Conservation (phyloP, 164 flowering plant species). For the Vitis labrusca region DNA sequence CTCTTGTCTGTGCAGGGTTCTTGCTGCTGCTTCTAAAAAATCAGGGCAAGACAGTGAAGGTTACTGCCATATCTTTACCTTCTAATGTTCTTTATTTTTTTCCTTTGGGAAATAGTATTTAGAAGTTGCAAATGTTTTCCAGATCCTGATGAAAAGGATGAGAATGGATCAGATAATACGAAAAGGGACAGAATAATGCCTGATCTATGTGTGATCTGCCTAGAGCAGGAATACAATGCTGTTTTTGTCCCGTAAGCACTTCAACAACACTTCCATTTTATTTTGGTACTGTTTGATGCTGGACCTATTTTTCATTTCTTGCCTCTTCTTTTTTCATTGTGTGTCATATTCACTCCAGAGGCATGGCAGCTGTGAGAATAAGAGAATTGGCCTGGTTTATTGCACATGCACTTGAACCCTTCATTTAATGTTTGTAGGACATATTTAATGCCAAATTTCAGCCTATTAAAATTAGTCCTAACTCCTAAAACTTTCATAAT, state of each 20-base stretch:
- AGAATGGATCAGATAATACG: constrained; percentile 49
- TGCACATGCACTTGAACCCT: no score
- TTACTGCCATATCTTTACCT: constrained; percentile 13
- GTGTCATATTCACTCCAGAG: neutral
- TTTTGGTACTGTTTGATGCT: neutral
- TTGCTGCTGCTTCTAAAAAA: constrained; percentile 87
- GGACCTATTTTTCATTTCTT: neutral
- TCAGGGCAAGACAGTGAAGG: constrained; percentile 69
- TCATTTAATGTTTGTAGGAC: no score
- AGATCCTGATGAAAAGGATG: constrained; percentile 47
- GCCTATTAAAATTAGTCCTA: no score
- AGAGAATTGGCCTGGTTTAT: no score
- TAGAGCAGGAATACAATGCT: constrained; percentile 90
- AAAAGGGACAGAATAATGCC: constrained; percentile 64
- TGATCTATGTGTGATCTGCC: constrained; percentile 92
- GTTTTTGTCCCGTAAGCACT: constrained; percentile 92
- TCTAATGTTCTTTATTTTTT: neutral
- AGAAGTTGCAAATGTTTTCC: constrained; percentile 13
- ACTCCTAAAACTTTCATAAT: no score
- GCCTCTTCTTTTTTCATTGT: neutral
- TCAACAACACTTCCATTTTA: constrained; percentile 1
- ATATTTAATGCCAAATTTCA: no score
- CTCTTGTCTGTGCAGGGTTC: constrained; percentile 65
- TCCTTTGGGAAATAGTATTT: neutral
- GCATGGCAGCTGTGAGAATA: no score